Percentiles rank a stretch among this genome's conserved stretches.
These are phyloP conservation scores for Trichoderma gamsii DNA, from an alignment of 495 filamentous ascomycete genomes.

Conservation along the genomic window DNA sequence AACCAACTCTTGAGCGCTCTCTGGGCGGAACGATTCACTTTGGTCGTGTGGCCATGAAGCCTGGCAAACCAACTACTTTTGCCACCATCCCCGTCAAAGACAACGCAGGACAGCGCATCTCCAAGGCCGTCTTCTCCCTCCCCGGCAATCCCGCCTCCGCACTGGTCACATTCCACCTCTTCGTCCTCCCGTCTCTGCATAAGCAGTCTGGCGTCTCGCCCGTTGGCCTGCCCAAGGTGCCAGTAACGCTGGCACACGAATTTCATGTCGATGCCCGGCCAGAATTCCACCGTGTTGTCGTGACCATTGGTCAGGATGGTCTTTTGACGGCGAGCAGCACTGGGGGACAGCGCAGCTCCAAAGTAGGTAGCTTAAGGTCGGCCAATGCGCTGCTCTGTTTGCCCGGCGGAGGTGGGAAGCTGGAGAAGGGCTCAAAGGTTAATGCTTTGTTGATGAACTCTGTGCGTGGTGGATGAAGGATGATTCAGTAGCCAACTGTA, in stretches of 20 bases:
- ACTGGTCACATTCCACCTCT: slow-evolving; percentile 86
- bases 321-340: slow-evolving; percentile 72
- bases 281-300: slow-evolving; percentile 81
- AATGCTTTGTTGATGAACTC: slow-evolving; percentile 39
- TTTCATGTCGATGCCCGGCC: slow-evolving; percentile 68
- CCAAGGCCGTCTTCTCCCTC: slow-evolving; percentile 79
- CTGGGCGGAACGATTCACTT: slow-evolving; percentile 95
- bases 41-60: slow-evolving; percentile 94
- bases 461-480: neutral
- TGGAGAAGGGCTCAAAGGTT: slow-evolving; percentile 39
- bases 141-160: slow-evolving; percentile 94
- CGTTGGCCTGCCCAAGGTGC: slow-evolving; percentile 62
- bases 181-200: slow-evolving; percentile 84
- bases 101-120: slow-evolving; percentile 48
- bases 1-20: slow-evolving; percentile 88
- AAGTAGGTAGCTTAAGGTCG: slow-evolving; percentile 77
- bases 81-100: slow-evolving; percentile 72
- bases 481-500: too few relatives aligned
- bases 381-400: slow-evolving; percentile 84
- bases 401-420: slow-evolving; percentile 43
- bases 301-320: slow-evolving; percentile 54
- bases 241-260: slow-evolving; percentile 64
- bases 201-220: slow-evolving; percentile 56
- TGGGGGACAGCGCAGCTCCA: slow-evolving; percentile 81
- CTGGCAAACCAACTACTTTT: slow-evolving; percentile 95